phyloP scores from a whole-genome alignment of 768 basidiomycete species.

The Amanita pallidorosea region DNA sequence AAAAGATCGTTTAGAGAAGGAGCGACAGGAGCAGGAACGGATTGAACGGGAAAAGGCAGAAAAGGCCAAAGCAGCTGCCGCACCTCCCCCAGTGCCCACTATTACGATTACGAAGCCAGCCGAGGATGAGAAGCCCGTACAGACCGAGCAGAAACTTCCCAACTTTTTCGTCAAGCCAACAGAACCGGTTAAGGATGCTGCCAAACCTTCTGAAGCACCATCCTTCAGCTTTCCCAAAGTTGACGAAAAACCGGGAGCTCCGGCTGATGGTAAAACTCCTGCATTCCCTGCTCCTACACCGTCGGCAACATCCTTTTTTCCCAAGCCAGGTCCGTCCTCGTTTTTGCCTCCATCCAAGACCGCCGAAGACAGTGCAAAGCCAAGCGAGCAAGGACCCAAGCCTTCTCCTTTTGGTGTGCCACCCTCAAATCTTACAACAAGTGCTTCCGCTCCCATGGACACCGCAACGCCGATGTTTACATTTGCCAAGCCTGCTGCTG shows the following conservation, averaged over 20 bases:
- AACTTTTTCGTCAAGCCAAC: conserved; percentile 1
- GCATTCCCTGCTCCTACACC: background rate
- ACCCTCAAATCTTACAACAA: background rate
- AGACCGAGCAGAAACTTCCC: background rate
- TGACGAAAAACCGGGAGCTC: background rate
- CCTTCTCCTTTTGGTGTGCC: background rate
- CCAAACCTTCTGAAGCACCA: background rate
- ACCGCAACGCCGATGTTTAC: conserved; percentile 8
- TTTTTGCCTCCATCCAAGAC: background rate
- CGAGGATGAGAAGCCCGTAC: background rate
- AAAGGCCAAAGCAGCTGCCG: conserved; percentile 11
- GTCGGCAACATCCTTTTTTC: background rate
- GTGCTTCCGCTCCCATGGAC: conserved; percentile 7
- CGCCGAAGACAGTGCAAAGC: background rate
- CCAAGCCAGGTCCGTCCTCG: background rate
- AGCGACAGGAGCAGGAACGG: conserved; percentile 21
- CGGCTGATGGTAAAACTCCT: background rate
- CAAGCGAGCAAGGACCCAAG: background rate
- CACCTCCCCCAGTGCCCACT: conserved; percentile 7
- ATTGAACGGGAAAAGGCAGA: conserved; percentile 17
- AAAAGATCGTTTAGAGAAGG: conserved; percentile 20
- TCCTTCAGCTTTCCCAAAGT: background rate
- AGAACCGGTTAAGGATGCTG: background rate
- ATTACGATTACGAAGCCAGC: conserved; percentile 7
- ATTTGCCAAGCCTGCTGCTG: background rate